A percentile compares a stretch with the other conserved stretches of the same genome.
Conservation (phyloP, 805 yeast genomes). For the Saccharomycopsis fibuligera region DNA sequence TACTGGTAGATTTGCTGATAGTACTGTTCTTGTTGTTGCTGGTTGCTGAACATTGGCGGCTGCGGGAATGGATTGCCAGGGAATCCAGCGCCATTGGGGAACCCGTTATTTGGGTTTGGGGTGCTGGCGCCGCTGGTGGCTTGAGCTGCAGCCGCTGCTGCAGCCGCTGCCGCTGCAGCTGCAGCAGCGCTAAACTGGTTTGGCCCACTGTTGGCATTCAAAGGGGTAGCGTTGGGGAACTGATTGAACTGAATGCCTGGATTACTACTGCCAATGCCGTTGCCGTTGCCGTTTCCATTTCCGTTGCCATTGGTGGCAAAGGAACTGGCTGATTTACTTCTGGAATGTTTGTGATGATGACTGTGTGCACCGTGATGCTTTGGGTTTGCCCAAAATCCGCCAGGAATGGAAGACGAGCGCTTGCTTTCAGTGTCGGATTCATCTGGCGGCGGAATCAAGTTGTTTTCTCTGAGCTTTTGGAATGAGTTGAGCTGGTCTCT, state of each 20-base stretch:
- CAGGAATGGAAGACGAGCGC: conserved; percentile 8
- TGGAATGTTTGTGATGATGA: conserved; percentile 2
- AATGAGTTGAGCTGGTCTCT: neutral
- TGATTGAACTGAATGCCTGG: conserved; percentile 4
- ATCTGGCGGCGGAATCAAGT: conserved; percentile 10
- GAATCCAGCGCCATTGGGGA: neutral
- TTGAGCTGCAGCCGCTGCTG: conserved; percentile 17
- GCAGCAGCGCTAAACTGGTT: conserved; percentile 6
- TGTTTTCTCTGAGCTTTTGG: conserved; percentile 3
- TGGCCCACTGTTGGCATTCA: conserved; percentile 7
- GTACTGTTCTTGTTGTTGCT: conserved; percentile 18
- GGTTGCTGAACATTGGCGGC: conserved; percentile 10
- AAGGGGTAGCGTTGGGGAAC: neutral
- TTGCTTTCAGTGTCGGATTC: conserved; percentile 14
- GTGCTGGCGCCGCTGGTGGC: conserved; percentile 11
- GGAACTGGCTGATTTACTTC: conserved; percentile 10
- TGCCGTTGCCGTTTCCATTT: conserved; percentile 1
- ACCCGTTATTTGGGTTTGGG: neutral
- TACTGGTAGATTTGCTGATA: conserved; percentile 14
- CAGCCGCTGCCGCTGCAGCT: conserved; percentile 19
- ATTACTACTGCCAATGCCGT: conserved; percentile 3
- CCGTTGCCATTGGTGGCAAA: conserved; percentile 8
- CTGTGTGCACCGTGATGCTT: neutral
- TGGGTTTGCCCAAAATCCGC: neutral
- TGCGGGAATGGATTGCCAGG: too few relatives aligned